A percentile compares a stretch with the other conserved stretches of the same genome.
Evolutionary conservation across 192 early-diverging fungal species (phyloP).

Genomic region (Funneliformis geosporum): DNA sequence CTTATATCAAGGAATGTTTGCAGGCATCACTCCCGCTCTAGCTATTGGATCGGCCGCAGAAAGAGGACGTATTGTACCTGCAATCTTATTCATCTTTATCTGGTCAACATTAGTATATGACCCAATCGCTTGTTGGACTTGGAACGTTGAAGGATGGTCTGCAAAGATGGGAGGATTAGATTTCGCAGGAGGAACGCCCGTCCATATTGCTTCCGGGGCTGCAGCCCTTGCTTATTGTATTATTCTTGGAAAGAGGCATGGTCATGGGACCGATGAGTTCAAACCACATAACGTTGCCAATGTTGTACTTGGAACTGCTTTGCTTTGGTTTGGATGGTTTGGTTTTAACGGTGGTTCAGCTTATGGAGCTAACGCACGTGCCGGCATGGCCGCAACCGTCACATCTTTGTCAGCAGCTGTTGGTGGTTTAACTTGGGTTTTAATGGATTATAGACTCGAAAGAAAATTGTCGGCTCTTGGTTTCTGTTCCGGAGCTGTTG

Average conservation of each 20-base stretch:
- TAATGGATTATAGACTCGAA: slow-evolving; percentile 76
- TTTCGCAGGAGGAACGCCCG: slow-evolving; percentile 98
- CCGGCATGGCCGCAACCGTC: slow-evolving; percentile 81
- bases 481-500: slow-evolving; percentile 92
- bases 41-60: slow-evolving; percentile 92
- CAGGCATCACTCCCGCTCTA: slow-evolving; percentile 86
- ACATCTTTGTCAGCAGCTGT: slow-evolving; percentile 84
- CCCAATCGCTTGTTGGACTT: slow-evolving; percentile 93
- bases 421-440: slow-evolving; percentile 82
- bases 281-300: slow-evolving; percentile 90
- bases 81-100: slow-evolving; percentile 87
- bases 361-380: slow-evolving; percentile 77
- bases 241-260: slow-evolving; percentile 79
- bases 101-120: slow-evolving; percentile 96
- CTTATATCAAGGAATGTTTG: slow-evolving; percentile 92
- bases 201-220: slow-evolving; percentile 90
- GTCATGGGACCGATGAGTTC: slow-evolving; percentile 69
- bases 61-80: slow-evolving; percentile 83
- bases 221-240: slow-evolving; percentile 85
- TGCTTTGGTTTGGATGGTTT: slow-evolving; percentile 97
- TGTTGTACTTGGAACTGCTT: slow-evolving; percentile 86
- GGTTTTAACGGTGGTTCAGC: slow-evolving; percentile 95
- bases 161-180: slow-evolving; percentile 82
- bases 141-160: slow-evolving; percentile 86
- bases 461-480: slow-evolving; percentile 85